phyloP scores from a whole-genome alignment of 495 filamentous ascomycete species.

The Aspergillus bridgeri region DNA sequence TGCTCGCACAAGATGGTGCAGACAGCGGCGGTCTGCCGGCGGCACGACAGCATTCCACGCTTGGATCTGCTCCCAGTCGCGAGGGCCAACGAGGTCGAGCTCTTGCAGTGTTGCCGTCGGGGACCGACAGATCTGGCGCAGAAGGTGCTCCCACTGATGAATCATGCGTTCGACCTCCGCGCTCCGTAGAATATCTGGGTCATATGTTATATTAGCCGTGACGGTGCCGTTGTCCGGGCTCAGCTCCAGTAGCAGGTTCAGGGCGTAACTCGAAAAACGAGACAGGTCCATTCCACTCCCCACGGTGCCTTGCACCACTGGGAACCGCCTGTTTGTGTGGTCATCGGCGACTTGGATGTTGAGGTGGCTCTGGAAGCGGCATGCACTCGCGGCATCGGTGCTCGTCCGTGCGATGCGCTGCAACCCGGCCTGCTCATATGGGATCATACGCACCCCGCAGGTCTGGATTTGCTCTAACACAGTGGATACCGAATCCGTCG shows the following conservation, averaged over 20 bases:
- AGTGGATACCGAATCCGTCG: conserved; percentile 17
- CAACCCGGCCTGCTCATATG: conserved; percentile 43
- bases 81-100: conserved; percentile 13
- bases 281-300: background rate
- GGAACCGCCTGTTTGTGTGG: background rate
- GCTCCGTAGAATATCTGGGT: conserved; percentile 7
- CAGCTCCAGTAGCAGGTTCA: background rate
- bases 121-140: conserved; percentile 8
- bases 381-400: conserved; percentile 48
- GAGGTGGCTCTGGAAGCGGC: conserved; percentile 50
- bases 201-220: conserved; percentile 2
- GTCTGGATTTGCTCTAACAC: conserved; percentile 37
- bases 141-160: conserved; percentile 15
- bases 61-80: conserved; percentile 18
- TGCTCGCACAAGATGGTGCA: conserved; percentile 29
- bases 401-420: conserved; percentile 52
- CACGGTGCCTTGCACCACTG: background rate
- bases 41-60: conserved; percentile 32
- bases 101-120: background rate
- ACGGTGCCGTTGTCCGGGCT: background rate
- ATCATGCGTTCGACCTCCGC: conserved; percentile 9
- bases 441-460: conserved; percentile 28
- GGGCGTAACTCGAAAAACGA: background rate
- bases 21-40: conserved; percentile 19
- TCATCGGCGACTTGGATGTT: conserved; percentile 32